Percentiles rank a stretch among this genome's conserved stretches.
Conservation (phyloP, 768 basidiomycete species). For the Panaeolus cyanescens region DNA sequence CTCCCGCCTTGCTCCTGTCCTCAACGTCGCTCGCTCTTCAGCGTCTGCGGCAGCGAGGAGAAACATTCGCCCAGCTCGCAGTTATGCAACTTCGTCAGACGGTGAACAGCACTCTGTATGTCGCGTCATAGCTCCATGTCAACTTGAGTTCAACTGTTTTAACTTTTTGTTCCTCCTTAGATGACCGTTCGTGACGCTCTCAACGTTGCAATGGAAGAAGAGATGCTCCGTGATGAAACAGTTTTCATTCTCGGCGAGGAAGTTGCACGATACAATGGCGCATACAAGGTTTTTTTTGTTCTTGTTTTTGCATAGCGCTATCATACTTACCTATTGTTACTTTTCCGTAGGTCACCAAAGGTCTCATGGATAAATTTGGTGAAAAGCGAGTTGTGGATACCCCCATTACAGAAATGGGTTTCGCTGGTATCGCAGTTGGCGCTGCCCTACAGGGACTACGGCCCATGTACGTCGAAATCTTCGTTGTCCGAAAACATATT, state of each 20-base stretch:
- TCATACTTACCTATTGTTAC: conserved; percentile 11
- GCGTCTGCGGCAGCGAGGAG: conserved; percentile 43
- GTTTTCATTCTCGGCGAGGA: conserved; percentile 98
- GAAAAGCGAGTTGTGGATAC: conserved; percentile 98
- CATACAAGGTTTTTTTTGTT: conserved; percentile 73
- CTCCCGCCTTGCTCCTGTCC: conserved; percentile 61
- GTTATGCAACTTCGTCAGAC: conserved; percentile 60
- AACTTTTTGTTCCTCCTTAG: conserved; percentile 37
- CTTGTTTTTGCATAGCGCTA: conserved; percentile 4
- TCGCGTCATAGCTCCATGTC: conserved; percentile 20
- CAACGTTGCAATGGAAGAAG: conserved; percentile 98
- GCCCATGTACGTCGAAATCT: conserved; percentile 65
- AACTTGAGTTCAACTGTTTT: conserved; percentile 8
- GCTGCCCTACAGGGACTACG: conserved; percentile 93
- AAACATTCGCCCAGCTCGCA: conserved; percentile 46
- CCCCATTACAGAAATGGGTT: conserved; percentile 98
- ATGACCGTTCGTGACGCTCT: conserved; percentile 99
- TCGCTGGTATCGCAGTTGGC: conserved; percentile 95
- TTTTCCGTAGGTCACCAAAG: conserved; percentile 93
- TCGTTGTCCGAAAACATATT: conserved; percentile 1
- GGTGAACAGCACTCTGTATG: conserved; percentile 46
- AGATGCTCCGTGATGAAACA: conserved; percentile 94
- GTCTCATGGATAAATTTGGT: conserved; percentile 97
- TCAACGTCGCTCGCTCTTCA: conserved; percentile 51
- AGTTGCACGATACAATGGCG: conserved; percentile 97